Base-by-base conservation (phyloP, 2,329 filamentous ascomycete genomes). In the Fusarium goolgardi region DNA sequence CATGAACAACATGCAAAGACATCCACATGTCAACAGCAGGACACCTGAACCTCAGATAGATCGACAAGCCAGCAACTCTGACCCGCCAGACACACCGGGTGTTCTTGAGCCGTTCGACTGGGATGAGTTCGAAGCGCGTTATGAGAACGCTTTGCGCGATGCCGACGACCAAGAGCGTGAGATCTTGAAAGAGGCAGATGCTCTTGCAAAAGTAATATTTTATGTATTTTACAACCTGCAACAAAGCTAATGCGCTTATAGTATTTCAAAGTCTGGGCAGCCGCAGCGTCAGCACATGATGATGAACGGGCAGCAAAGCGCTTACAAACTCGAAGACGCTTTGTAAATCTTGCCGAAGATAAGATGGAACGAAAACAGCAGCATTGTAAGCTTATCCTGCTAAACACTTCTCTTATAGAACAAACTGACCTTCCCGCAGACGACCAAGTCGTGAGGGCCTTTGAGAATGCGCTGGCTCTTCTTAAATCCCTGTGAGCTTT, bases 231-330 rank as follows among this genome's bases (percentile, higher is more conserved):
- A 45, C 6, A 27, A 27, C 50, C n/a, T 44, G 23, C 8, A 21
- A 58, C 45, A 43, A 50, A 47, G 50, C 49, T 49, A 41, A 40
- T 21, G 20, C 12, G 18, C 46, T 44, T 40, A 27, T 68, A 96
- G 93, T 91, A 91, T 76, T 97, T 97, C 77, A 85, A 85, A 59
- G 81, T 89, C 35, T 97, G 94, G 94, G 91, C 92, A 25, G 84
- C 90, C 21, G 88, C 91, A 15, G 90, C 91, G 1, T 85, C 89
- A 32, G 80, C 83, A 13, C 89, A 92, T 64, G 94, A 97, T 77
- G 89, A 91, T 56, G 89, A 90, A 61, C 87, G 94, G 57, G 91
- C 92, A 25, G 84, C 88, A 66, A 95, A 95, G 78, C 88, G 94
- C 56, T 84, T 97, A 45, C 91, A 90, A 74, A 97, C 94, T 3